These are phyloP conservation scores for Acanthochlamys bracteata DNA, from an alignment of 106 monocot genomes.

Conservation along the genomic window DNA sequence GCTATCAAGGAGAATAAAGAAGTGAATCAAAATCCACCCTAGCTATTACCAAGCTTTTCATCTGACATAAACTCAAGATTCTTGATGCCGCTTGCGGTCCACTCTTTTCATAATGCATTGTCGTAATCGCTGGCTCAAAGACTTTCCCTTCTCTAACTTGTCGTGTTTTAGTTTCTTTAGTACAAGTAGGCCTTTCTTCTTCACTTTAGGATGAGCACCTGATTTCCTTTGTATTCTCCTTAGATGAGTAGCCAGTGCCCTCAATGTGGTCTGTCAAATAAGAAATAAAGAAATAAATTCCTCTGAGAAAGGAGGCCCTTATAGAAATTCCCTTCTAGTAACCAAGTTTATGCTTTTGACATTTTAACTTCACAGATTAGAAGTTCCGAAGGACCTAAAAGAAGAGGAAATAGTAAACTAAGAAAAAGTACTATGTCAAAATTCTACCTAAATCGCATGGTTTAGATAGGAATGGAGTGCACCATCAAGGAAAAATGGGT, in stretches of 20 bases:
- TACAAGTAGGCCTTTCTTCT: slow-evolving; percentile 19
- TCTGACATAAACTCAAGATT: slow-evolving; percentile 30
- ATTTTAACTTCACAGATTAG: too few species aligned
- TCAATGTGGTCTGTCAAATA: slow-evolving; percentile 39
- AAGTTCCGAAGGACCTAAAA: too few species aligned
- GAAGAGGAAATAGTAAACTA: neutral
- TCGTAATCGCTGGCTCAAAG: slow-evolving; percentile 56
- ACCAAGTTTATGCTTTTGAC: neutral
- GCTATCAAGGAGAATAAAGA: too few species aligned
- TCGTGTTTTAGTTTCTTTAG: slow-evolving; percentile 25
- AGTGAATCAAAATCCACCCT: too few species aligned
- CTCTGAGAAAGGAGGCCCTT: neutral
- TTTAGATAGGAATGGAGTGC: too few species aligned
- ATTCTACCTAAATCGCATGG: neutral
- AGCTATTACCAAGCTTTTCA: neutral
- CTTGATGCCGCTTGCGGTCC: slow-evolving; percentile 42
- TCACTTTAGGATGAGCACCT: slow-evolving; percentile 30
- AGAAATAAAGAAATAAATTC: neutral
- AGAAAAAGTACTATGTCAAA: neutral
- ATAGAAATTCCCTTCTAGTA: too few species aligned
- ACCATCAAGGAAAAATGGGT: too few species aligned
- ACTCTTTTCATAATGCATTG: slow-evolving; percentile 49
- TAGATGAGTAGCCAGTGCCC: slow-evolving; percentile 69
- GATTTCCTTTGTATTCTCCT: slow-evolving; percentile 46
- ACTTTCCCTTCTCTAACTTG: slow-evolving; percentile 49